Base-by-base conservation (phyloP, 306 rosid genomes). In the Rosa rugosa region DNA sequence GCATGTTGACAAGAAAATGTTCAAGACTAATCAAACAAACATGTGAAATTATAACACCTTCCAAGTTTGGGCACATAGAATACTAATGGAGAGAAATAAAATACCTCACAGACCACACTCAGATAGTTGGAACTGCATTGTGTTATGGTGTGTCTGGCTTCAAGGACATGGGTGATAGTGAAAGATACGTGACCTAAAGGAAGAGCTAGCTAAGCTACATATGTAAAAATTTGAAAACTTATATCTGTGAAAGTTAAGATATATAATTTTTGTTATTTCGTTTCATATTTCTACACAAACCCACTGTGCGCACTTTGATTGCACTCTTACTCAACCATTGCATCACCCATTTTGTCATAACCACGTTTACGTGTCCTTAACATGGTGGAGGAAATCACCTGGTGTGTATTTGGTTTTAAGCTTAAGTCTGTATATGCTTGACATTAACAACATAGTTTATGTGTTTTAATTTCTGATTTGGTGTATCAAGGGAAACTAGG, bases 301-400 rank as follows among this genome's bases (percentile, higher is more conserved):
- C 18, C 18, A 13, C 54, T 49, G 54, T 13, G 54, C 14, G 18
- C 18, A 14, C 54, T 82, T 69, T 69, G 80, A 79, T 86, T 85
- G 90, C 91, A 87, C 85, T 88, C 90, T 88, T 90, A 93, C 97
- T 93, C 89, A 79, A 89, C 80, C 98, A 75, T 78, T 67, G 65
- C 90, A 84, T 86, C 90, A 86, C n/a, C 73, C 75, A 84, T 91
- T 89, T 85, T 93, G 93, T 93, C 94, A 89, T 84, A 84, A 75
- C 89, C 69, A 91, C 90, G 94, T 85, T 78, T 88, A 83, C 85
- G 57, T 88, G 92, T 86, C 91, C 85, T 83, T 73, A 34, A 71
- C 66, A 23, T 27, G 69, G 66, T 76, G 46, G 84, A 81, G 69
- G 76, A 45, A 67, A 67, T 25, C 17, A 74, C 66, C 41, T 23